These are phyloP conservation scores for Ceratocystis huliohia DNA, from an alignment of 2,329 filamentous ascomycete genomes.

Conservation along the genomic window DNA sequence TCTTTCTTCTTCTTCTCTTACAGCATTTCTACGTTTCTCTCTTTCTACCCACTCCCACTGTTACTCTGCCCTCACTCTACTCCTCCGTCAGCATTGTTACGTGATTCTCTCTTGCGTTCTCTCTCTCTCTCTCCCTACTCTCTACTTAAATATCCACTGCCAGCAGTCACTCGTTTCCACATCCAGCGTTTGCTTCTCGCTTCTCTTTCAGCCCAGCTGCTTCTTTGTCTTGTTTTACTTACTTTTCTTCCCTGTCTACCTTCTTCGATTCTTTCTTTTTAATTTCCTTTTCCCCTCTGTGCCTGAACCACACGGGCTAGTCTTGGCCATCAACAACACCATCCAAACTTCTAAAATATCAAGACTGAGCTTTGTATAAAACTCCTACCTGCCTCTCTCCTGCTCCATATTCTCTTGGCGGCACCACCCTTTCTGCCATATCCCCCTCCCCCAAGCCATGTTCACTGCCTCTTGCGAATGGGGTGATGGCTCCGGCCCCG, in stretches of 20 bases:
- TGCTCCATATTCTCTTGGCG: not conserved
- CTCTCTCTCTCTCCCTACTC: not conserved
- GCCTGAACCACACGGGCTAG: not conserved
- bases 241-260: not conserved
- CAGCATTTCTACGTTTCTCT: too few relatives aligned
- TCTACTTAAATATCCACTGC: not conserved
- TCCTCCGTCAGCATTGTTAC: not conserved
- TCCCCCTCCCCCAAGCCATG: constrained; percentile 14
- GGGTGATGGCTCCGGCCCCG: constrained; percentile 18
- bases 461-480: constrained; percentile 20
- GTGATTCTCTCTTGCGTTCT: not conserved
- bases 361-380: not conserved
- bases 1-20: not conserved
- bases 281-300: not conserved
- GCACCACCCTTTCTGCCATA: not conserved
- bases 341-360: not conserved
- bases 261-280: not conserved
- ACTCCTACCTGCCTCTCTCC: not conserved
- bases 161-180: constrained; percentile 5
- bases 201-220: not conserved
- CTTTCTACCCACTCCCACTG: too few relatives aligned
- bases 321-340: not conserved
- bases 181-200: not conserved
- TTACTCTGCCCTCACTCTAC: not conserved
- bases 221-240: not conserved